Conservation (phyloP, 2,329 filamentous ascomycete species). For the Cytospora piceicola region DNA sequence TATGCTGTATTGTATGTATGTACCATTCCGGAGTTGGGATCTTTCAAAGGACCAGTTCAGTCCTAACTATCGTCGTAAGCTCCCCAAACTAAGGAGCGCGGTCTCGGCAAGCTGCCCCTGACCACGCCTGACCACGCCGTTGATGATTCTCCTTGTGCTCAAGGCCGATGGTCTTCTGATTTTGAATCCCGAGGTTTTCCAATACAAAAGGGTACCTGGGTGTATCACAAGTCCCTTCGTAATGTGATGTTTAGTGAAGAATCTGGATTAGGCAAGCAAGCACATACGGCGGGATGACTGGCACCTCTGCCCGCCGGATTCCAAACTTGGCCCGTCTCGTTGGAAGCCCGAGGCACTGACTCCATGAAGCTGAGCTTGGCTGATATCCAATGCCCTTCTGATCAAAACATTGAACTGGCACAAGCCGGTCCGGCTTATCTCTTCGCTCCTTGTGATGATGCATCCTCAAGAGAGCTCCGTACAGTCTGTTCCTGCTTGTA, state of each 20-base stretch:
- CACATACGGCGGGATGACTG: not conserved
- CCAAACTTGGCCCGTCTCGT: not conserved
- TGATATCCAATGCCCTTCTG: not conserved
- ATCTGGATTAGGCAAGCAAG: not conserved
- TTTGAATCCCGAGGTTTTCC: not conserved
- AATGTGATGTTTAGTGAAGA: not conserved
- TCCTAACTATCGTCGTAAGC: not conserved
- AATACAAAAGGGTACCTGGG: not conserved
- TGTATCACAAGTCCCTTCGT: not conserved
- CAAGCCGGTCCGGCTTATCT: not conserved
- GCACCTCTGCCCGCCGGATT: not conserved
- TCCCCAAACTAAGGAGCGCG: not conserved
- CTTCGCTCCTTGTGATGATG: slow-evolving; percentile 1
- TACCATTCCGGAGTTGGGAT: not conserved
- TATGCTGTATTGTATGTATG: not conserved
- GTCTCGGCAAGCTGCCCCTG: not conserved
- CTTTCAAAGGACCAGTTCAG: not conserved
- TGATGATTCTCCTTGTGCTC: not conserved
- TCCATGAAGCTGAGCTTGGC: not conserved
- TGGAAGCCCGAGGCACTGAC: not conserved
- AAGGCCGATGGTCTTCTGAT: not conserved
- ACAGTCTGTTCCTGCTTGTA: slow-evolving; percentile 90
- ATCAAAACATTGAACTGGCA: too few relatives aligned
- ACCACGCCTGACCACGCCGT: not conserved
- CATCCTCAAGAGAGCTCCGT: slow-evolving; percentile 45